These are phyloP conservation scores for Russula lepida DNA, from an alignment of 768 basidiomycete genomes.

Conservation along the genomic window DNA sequence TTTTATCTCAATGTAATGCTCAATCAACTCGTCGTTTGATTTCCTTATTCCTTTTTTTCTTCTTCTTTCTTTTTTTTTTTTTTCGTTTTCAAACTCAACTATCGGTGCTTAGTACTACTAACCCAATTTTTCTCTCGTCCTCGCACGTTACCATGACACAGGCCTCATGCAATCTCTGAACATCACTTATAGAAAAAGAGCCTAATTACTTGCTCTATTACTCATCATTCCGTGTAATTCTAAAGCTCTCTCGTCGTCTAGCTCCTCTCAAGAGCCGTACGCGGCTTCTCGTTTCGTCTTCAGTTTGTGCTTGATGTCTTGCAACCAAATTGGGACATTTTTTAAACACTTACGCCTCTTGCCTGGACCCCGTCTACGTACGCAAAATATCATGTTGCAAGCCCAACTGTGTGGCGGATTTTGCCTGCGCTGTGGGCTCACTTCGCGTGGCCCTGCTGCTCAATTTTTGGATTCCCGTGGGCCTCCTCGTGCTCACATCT, in stretches of 20 bases:
- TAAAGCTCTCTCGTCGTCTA: background rate
- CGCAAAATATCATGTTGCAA: background rate
- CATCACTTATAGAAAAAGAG: background rate
- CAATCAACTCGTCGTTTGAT: slow-evolving; percentile 5
- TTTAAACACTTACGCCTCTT: slow-evolving; percentile 2
- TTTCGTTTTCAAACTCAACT: too few relatives aligned
- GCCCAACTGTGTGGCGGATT: background rate
- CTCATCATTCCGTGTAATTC: slow-evolving; percentile 12
- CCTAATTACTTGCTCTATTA: background rate
- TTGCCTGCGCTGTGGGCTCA: too few relatives aligned
- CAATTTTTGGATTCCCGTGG: too few relatives aligned
- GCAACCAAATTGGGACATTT: too few relatives aligned
- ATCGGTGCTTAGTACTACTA: background rate
- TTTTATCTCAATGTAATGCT: slow-evolving; percentile 12
- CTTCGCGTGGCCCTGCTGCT: too few relatives aligned
- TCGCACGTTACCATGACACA: background rate
- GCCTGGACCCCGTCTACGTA: background rate
- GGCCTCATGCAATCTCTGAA: background rate
- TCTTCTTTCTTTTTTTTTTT: background rate
- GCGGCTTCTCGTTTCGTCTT: background rate
- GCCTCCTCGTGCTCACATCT: too few relatives aligned
- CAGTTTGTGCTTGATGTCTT: background rate
- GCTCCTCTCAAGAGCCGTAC: background rate
- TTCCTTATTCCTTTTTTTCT: background rate
- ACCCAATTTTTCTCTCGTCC: too few relatives aligned